Evolutionary conservation across 495 filamentous ascomycete genomes (phyloP).

Genomic region (Margaritispora aquatica): DNA sequence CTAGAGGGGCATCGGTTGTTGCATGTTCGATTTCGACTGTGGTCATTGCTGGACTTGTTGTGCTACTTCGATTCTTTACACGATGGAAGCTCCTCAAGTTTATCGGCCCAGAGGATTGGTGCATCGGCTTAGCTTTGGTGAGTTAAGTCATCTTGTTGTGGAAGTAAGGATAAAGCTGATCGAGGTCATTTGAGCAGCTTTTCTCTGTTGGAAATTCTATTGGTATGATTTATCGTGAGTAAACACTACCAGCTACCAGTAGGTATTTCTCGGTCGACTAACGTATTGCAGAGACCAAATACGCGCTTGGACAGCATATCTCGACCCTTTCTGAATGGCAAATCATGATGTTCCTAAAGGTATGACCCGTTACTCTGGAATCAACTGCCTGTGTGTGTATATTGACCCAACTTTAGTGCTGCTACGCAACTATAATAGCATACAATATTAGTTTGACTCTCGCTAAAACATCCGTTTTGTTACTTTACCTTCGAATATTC

Average conservation of each 20-base stretch:
- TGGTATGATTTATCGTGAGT: constrained; percentile 2
- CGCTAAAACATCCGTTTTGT: constrained; percentile 36
- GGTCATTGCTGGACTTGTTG: not conserved
- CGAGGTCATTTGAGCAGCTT: not conserved
- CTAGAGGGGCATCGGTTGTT: not conserved
- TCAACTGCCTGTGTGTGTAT: not conserved
- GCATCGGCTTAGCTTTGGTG: constrained; percentile 1
- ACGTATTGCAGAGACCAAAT: not conserved
- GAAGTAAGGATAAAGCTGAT: not conserved
- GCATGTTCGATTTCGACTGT: not conserved
- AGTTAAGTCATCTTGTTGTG: not conserved
- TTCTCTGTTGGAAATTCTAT: constrained; percentile 2
- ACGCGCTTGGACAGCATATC: not conserved
- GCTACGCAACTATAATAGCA: constrained; percentile 38
- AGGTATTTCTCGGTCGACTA: not conserved
- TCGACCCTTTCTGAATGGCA: not conserved
- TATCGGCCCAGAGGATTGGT: constrained; percentile 6
- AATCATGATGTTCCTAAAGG: not conserved
- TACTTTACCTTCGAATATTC: constrained; percentile 38
- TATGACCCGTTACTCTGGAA: not conserved
- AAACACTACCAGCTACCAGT: not conserved
- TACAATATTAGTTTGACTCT: constrained; percentile 36
- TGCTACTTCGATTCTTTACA: constrained; percentile 1
- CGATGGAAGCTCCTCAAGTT: not conserved
- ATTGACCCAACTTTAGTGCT: constrained; percentile 20